Conservation (phyloP, 2,329 filamentous ascomycete genomes). For the Pleurostoma richardsiae region DNA sequence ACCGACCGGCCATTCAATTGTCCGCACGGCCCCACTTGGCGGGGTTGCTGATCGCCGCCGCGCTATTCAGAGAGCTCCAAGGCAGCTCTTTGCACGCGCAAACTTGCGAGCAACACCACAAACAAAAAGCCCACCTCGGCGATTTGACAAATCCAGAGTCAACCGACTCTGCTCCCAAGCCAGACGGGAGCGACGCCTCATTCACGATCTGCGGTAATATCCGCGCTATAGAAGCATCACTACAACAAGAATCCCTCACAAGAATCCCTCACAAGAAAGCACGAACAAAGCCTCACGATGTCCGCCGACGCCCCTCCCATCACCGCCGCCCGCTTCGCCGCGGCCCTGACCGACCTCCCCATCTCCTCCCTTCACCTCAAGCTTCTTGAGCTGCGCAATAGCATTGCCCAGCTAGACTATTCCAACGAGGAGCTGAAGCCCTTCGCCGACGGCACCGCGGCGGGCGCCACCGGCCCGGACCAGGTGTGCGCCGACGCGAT, state of each 20-base stretch:
- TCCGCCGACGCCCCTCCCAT: slow-evolving; percentile 61
- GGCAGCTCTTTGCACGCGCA: too few relatives aligned
- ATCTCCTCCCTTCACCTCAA: slow-evolving; percentile 66
- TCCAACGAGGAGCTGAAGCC: slow-evolving; percentile 69
- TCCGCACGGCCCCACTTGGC: background rate
- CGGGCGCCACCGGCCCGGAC: slow-evolving; percentile 39
- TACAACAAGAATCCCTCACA: background rate
- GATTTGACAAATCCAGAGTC: too few relatives aligned
- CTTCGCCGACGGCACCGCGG: slow-evolving; percentile 50
- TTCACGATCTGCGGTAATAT: too few relatives aligned
- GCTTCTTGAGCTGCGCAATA: slow-evolving; percentile 70
- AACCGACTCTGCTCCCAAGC: too few relatives aligned
- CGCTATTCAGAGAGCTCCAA: too few relatives aligned
- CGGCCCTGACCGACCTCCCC: slow-evolving; percentile 63
- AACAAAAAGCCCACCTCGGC: too few relatives aligned
- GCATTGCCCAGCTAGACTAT: slow-evolving; percentile 66
- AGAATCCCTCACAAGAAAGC: background rate
- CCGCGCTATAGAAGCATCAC: background rate
- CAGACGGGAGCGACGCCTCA: too few relatives aligned
- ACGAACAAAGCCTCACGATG: slow-evolving; percentile 35
- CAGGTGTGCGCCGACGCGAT: slow-evolving; percentile 71
- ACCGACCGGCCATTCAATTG: background rate
- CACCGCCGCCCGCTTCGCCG: slow-evolving; percentile 56
- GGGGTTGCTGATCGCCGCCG: too few relatives aligned
- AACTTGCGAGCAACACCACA: too few relatives aligned